Base-by-base conservation (phyloP, 2,329 filamentous ascomycete genomes). In the Phaeoacremonium minimum region DNA sequence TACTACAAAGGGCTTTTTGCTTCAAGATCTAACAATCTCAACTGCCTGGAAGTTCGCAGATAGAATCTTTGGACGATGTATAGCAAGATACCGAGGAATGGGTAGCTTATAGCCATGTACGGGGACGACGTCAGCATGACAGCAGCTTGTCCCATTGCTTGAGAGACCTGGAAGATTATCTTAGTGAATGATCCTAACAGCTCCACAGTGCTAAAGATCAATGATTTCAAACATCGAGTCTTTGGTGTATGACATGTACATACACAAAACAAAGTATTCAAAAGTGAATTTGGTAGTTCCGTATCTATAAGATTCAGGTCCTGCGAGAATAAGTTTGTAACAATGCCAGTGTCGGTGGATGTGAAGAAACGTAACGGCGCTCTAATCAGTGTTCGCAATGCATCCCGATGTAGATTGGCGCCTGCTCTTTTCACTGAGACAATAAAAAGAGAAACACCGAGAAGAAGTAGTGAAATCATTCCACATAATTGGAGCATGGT, bases 21-120 rank as follows among this genome's bases (percentile, higher is more conserved):
- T 48, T 81, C 77, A 2, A 81, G 62, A 19, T 80, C 76, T 6
- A 81, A 51, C 14, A 76, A 61, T 36, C 76, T 66, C 4, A 81
- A 44, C 46, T 80, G 76, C 0, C 75, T 58, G 1, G 74, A 78
- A 0, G 75, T 80, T 0, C 71, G 60, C 4, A 80, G 58, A 45
- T 80, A 80, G 33, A 74, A 61, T 30, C 61, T 69, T 40, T 77
- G 75, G 0, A 79, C 50, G 3, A 62, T 36, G 38, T 69, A 77
- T 3, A 76, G 40, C 2, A 66, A 42, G 0, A 49, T 51, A 13
- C 67, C 42, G 3, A 77, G 49, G 3, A 70, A 48, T 0, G 73
- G 74, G 38, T 77, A 69, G 0, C 60, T 59, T 12, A 68, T 58
- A 1, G 66, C 64, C 0, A 75, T 57, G 36, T 67, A 75, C 41